These are phyloP conservation scores for Venturia effusa DNA, from an alignment of 2,329 filamentous ascomycete species.

Conservation along the genomic window DNA sequence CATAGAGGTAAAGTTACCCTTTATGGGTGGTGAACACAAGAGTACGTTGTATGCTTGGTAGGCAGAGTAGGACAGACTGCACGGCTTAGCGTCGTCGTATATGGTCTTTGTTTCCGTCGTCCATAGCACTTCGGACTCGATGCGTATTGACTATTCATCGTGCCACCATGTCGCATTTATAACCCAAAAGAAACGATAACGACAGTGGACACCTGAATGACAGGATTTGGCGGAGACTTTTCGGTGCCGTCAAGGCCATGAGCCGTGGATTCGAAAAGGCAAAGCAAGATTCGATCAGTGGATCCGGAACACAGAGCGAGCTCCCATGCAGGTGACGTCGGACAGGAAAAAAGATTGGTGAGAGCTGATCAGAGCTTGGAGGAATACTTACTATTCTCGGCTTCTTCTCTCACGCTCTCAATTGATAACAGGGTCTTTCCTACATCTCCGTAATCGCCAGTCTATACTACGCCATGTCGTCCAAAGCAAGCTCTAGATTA, in stretches of 20 bases:
- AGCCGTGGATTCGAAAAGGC: too few species aligned
- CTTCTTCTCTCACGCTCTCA: background rate
- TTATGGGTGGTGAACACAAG: background rate
- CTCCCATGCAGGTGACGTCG: background rate
- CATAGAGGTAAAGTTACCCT: too few species aligned
- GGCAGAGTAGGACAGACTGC: background rate
- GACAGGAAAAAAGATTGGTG: background rate
- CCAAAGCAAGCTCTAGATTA: constrained; percentile 1
- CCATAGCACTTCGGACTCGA: too few species aligned
- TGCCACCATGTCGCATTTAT: too few species aligned
- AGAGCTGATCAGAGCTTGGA: background rate
- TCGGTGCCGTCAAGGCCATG: background rate
- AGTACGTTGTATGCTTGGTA: background rate
- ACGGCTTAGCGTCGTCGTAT: background rate
- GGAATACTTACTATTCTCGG: background rate
- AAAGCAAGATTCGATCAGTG: background rate
- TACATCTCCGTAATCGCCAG: too few species aligned
- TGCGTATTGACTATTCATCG: too few species aligned
- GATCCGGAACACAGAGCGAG: background rate
- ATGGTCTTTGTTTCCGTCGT: background rate
- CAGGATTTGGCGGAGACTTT: background rate
- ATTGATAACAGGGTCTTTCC: background rate
- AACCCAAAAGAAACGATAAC: background rate
- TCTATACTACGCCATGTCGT: background rate
- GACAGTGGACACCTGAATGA: background rate